These are phyloP conservation scores for Tolypocladium album DNA, from an alignment of 2,329 filamentous ascomycete genomes.

Conservation along the genomic window DNA sequence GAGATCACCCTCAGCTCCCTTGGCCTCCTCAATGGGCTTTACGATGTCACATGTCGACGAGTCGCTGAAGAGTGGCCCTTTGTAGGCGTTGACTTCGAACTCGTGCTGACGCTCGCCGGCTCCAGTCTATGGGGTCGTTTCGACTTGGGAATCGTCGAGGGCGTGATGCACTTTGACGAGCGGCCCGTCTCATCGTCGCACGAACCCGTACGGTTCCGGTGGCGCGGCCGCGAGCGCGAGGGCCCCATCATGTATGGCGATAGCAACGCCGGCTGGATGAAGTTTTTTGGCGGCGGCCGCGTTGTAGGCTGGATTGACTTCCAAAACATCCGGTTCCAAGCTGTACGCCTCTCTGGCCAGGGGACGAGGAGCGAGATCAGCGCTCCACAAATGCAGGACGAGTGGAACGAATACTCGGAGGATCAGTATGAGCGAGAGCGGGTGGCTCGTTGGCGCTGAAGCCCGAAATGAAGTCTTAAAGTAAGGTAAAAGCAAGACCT, in stretches of 20 bases:
- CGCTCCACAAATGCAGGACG: slow-evolving; percentile 10
- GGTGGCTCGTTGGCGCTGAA: not conserved
- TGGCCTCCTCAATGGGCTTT: slow-evolving; percentile 33
- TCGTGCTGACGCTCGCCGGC: slow-evolving; percentile 27
- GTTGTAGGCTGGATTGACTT: slow-evolving; percentile 20
- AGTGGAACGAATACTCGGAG: slow-evolving; percentile 20
- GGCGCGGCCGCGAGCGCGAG: slow-evolving; percentile 23
- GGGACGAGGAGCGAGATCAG: slow-evolving; percentile 18
- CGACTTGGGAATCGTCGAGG: slow-evolving; percentile 27
- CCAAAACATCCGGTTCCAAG: slow-evolving; percentile 17
- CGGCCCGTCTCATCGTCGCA: slow-evolving; percentile 21
- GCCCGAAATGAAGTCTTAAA: not conserved
- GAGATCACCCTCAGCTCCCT: slow-evolving; percentile 12
- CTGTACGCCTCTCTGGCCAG: slow-evolving; percentile 11
- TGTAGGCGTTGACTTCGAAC: slow-evolving; percentile 13
- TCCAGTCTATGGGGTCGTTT: slow-evolving; percentile 34
- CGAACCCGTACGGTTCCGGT: slow-evolving; percentile 16
- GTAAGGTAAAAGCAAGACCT: not conserved
- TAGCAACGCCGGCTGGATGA: slow-evolving; percentile 18
- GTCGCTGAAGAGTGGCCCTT: slow-evolving; percentile 15
- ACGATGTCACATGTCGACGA: slow-evolving; percentile 21
- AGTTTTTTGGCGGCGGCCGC: slow-evolving; percentile 24
- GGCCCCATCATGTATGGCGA: slow-evolving; percentile 16
- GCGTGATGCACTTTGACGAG: slow-evolving; percentile 28
- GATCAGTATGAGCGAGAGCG: slow-evolving; percentile 13